These are phyloP conservation scores for Dactylellina sp. DNA, from an alignment of 2,329 filamentous ascomycete species.

Conservation along the genomic window DNA sequence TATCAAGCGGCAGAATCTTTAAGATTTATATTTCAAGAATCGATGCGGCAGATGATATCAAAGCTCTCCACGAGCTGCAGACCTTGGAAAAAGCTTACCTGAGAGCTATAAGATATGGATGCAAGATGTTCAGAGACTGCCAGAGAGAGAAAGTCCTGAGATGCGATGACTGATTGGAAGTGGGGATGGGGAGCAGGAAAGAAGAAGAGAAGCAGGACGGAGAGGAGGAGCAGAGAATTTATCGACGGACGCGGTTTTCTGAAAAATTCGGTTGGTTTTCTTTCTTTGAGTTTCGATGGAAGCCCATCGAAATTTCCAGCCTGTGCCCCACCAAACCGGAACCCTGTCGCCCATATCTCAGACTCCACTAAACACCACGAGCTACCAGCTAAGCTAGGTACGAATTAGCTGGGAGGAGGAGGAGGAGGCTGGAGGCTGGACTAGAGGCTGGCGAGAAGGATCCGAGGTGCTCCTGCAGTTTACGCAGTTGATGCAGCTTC, in stretches of 20 bases:
- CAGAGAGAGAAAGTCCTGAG: conserved; percentile 15
- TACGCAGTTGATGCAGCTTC: no score
- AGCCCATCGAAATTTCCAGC: conserved; percentile 55
- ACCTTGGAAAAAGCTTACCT: conserved; percentile 17
- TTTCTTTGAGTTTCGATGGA: conserved; percentile 57
- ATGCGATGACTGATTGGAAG: not conserved
- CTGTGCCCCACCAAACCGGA: conserved; percentile 50
- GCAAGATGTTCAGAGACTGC: conserved; percentile 7
- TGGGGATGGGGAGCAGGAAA: conserved; percentile 5
- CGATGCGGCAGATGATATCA: no score
- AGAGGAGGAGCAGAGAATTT: conserved; percentile 51
- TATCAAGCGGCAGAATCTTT: not conserved
- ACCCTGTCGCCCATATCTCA: not conserved
- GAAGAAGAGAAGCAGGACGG: conserved; percentile 22
- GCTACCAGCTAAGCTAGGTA: no score
- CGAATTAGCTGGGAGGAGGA: no score
- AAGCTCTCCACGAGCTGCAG: not conserved
- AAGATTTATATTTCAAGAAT: no score
- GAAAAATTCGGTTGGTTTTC: conserved; percentile 28
- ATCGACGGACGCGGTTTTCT: conserved; percentile 35
- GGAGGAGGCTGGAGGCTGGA: no score
- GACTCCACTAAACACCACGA: conserved; percentile 11
- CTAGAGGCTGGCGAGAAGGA: conserved; percentile 16
- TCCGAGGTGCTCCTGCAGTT: not conserved
- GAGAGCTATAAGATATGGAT: conserved; percentile 30